Evolutionary conservation across 208 protist genomes (phyloP), one percentile per base, ranked within the genome.

Genomic region (Blastocrithidia nonstop): DNA sequence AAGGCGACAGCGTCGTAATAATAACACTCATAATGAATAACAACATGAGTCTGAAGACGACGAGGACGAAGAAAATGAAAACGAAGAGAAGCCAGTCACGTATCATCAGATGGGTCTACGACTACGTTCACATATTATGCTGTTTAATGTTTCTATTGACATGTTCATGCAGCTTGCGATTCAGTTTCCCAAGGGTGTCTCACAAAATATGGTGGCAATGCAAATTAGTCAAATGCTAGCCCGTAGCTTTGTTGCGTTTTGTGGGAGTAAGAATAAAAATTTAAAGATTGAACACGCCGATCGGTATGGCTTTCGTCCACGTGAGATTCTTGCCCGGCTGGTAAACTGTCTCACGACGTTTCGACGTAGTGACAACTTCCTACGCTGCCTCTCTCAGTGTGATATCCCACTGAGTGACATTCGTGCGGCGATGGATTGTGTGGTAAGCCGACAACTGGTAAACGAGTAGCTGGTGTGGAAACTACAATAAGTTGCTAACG

Each of bases 191-290:
- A 66, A 68, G 15, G 84, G 84, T 8, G 77, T 93, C 0, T 77
- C 74, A 33, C 84, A 88, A 53, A 88, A 93, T 54, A 73, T 88
- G 62, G 84, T 93, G 27, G 76, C 73, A 15, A 66, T 77, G 47
- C 84, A 93, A 62, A 82, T 89, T 54, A 68, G 70, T 32, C 73
- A 88, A 48, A 87, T 89, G 79, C 66, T 93, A 1, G 76, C 76
- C 1, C 72, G 76, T 41, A 88, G 76, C 45, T 54, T 93, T 13
- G 60, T 79, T 45, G 69, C 71, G 9, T 89, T 93, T 45, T 76
- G 77, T 4, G 84, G 84, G 0, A 68, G 70, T 0, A 67, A 93
- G 23, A 86, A 65, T 55, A 61, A 59, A 20, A 74, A 66, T 24
- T 41, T 93, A 11, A 84, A 83, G 53, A 93, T 93, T 45, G 63